Conservation (phyloP, 495 filamentous ascomycete genomes). For the Talaromyces thailandensis region DNA sequence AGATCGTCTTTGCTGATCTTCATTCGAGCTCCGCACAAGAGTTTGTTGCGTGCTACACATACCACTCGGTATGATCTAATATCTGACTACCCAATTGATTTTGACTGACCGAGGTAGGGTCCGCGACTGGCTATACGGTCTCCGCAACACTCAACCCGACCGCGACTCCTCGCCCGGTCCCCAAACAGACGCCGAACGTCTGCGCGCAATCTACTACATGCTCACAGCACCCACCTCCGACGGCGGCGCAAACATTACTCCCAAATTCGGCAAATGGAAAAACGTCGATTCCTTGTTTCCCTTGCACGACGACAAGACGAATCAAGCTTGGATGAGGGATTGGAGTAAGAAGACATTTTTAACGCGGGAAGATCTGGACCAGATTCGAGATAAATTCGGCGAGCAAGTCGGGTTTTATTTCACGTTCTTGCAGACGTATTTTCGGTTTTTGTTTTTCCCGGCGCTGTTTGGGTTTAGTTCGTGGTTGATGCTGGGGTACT, state of each 20-base stretch:
- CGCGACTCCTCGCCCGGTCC: slow-evolving; percentile 56
- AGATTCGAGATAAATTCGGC: slow-evolving; percentile 82
- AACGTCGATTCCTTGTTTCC: slow-evolving; percentile 79
- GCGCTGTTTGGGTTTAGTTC: slow-evolving; percentile 73
- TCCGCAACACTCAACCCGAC: slow-evolving; percentile 70
- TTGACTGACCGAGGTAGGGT: slow-evolving; percentile 42
- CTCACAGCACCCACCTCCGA: slow-evolving; percentile 74
- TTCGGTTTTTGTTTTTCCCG: slow-evolving; percentile 74
- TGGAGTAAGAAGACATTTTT: slow-evolving; percentile 81
- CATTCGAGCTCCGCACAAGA: slow-evolving; percentile 50
- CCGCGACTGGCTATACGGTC: slow-evolving; percentile 92
- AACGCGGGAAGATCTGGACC: slow-evolving; percentile 64
- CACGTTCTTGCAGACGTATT: slow-evolving; percentile 89
- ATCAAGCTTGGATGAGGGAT: slow-evolving; percentile 80
- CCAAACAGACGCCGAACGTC: slow-evolving; percentile 76
- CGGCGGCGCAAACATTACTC: slow-evolving; percentile 85
- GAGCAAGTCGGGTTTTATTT: slow-evolving; percentile 97
- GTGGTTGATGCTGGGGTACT: slow-evolving; percentile 77
- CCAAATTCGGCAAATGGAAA: slow-evolving; percentile 75
- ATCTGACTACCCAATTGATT: slow-evolving; percentile 1
- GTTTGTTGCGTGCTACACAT: slow-evolving; percentile 47
- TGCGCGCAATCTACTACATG: slow-evolving; percentile 76
- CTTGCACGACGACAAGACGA: slow-evolving; percentile 79
- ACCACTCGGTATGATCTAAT: slow-evolving; percentile 45
- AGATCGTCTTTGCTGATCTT: slow-evolving; percentile 75